Evolutionary conservation across 768 basidiomycete species (phyloP).

Genomic region (Mycena chlorophos): DNA sequence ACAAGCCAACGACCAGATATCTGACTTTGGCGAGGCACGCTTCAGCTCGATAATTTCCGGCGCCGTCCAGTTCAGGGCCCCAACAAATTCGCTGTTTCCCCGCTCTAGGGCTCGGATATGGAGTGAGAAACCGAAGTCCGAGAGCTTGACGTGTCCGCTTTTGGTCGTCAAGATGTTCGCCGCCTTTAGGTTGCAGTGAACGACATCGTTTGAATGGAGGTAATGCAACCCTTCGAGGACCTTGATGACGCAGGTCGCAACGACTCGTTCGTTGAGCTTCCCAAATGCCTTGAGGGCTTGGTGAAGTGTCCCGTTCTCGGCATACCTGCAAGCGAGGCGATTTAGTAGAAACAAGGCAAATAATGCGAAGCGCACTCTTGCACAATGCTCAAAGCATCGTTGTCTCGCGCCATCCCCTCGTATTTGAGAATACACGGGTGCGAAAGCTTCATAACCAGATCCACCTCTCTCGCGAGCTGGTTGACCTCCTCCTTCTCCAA

Average conservation of each 20-base stretch:
- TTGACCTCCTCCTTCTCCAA: constrained; percentile 88
- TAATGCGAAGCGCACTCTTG: constrained; percentile 71
- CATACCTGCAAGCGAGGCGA: constrained; percentile 67
- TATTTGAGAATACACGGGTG: constrained; percentile 98
- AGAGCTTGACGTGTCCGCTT: constrained; percentile 94
- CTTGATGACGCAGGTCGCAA: constrained; percentile 92
- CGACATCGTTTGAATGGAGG: constrained; percentile 85
- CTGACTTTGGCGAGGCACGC: constrained; percentile 89
- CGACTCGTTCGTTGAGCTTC: constrained; percentile 87
- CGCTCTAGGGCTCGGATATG: constrained; percentile 89
- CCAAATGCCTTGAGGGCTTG: constrained; percentile 94
- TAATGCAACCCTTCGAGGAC: constrained; percentile 95
- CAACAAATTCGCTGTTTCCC: constrained; percentile 82
- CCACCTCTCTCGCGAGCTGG: constrained; percentile 92
- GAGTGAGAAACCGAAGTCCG: constrained; percentile 96
- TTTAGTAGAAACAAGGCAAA: constrained; percentile 9
- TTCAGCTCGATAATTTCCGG: constrained; percentile 96
- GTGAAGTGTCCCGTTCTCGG: constrained; percentile 93
- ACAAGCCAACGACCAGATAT: constrained; percentile 95
- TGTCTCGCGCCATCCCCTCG: constrained; percentile 91
- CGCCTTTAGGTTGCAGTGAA: constrained; percentile 97
- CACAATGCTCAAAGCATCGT: constrained; percentile 86
- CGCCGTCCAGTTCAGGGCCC: constrained; percentile 99
- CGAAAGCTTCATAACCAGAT: constrained; percentile 83
- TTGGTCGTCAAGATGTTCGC: constrained; percentile 99